Evolutionary conservation across 148 eudicot species (phyloP), one percentile per base, ranked within the genome.

Genomic region (Rhododendron ferrugineum): DNA sequence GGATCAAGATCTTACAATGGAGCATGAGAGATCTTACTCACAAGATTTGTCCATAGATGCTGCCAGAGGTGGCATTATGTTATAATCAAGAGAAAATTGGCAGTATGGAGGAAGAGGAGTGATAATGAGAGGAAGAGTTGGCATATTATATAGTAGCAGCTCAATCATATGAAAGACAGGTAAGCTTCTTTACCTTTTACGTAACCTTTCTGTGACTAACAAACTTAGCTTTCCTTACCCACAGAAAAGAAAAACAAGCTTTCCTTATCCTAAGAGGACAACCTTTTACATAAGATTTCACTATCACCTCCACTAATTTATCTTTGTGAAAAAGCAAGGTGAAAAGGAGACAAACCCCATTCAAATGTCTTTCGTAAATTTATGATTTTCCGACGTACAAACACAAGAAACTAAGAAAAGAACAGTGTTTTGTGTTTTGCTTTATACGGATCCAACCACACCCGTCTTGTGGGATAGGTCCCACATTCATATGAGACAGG

Each of bases 21-120:
- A 60, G 44, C 28, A 83, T 73, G 78, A 87, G 74, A 62, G 62
- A 83, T 85, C 88, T 83, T 87, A 87, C 86, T 87, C 85, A 84
- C 84, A 80, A 85, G 62, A 89, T 72, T 74, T 36, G 46, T 7
- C 78, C 46, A 36, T 15, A 72, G 77, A 83, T 84, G 89, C 77
- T 86, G 50, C 37, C 22, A 28, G 62, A 79, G 40, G 62, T 85
- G 88, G 83, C 80, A 64, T 82, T 80, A 85, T 64, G 73, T 78
- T 83, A 70, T 77, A 64, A 83, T 85, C 82, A 84, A 83, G 42
- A 80, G 79, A 72, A 66, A 85, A 30, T 11, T 75, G 47, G 14
- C 79, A 37, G 14, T 76, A 42, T 7, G 50, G 46, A 86, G 46
- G 83, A 23, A 80, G 70, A 80, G 66, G 44, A 34, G n/a, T 32